These are phyloP conservation scores for Moesziomyces globuligerus DNA, from an alignment of 1,284 basidiomycete species.

Conservation along the genomic window DNA sequence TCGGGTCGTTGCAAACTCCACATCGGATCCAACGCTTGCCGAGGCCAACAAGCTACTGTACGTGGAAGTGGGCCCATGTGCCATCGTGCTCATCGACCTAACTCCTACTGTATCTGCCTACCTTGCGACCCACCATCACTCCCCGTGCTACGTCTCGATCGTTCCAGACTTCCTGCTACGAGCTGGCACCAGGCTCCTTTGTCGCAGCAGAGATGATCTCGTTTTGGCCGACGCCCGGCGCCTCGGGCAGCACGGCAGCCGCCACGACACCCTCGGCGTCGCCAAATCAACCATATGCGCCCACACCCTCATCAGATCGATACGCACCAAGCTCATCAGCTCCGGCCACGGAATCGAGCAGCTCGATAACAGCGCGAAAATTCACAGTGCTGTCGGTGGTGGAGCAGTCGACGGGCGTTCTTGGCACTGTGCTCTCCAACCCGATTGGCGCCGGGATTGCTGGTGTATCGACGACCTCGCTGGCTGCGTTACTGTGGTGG, in stretches of 20 bases:
- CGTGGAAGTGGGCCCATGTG: no score
- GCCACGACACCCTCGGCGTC: background rate
- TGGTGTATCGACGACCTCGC: conserved; percentile 27
- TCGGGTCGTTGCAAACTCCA: no score
- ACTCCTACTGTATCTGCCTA: no score
- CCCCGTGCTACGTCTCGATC: background rate
- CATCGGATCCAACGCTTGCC: no score
- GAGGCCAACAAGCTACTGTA: no score
- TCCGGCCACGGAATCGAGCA: no score
- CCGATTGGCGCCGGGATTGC: conserved; percentile 31
- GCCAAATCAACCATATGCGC: background rate
- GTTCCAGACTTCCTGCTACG: background rate
- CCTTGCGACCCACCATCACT: no score
- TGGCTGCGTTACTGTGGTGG: conserved; percentile 49
- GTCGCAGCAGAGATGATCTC: background rate
- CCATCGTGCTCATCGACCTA: no score
- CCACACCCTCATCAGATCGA: background rate
- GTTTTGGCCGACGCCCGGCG: background rate
- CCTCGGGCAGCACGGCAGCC: background rate
- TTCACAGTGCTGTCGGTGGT: conserved; percentile 35
- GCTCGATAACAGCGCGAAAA: background rate
- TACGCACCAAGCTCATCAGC: no score
- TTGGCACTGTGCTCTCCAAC: conserved; percentile 24
- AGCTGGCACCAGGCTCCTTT: no score
- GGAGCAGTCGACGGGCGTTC: conserved; percentile 31